phyloP scores from a whole-genome alignment of 2,329 filamentous ascomycete species.

The Cucurbitaria berberidis region DNA sequence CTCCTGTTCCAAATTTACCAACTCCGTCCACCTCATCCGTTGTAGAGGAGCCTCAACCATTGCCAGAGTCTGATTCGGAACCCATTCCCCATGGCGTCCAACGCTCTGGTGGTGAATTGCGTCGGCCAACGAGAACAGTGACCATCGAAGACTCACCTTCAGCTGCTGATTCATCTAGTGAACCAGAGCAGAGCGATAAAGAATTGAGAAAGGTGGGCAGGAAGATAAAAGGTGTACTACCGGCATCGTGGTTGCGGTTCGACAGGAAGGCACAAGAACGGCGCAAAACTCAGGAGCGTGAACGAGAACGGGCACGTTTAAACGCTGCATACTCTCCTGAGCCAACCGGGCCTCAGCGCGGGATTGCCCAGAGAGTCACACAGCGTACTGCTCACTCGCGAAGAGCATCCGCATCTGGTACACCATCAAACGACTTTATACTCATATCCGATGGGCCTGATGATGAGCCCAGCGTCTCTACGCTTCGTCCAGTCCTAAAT shows the following conservation, averaged over 20 bases:
- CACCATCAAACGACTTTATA: conserved; percentile 27
- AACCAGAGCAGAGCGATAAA: conserved; percentile 40
- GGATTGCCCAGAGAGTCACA: conserved; percentile 40
- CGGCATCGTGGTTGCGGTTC: conserved; percentile 58
- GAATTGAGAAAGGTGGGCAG: conserved; percentile 46
- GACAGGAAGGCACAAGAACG: conserved; percentile 49
- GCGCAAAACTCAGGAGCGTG: conserved; percentile 22
- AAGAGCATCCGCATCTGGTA: background rate
- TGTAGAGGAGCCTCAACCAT: conserved; percentile 18
- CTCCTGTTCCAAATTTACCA: conserved; percentile 27
- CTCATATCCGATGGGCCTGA: conserved; percentile 48
- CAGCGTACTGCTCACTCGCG: conserved; percentile 13
- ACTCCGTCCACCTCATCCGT: conserved; percentile 44
- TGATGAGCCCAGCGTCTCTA: conserved; percentile 15
- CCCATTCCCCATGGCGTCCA: conserved; percentile 18
- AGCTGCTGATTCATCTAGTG: conserved; percentile 26
- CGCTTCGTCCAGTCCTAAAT: conserved; percentile 5
- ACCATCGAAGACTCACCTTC: conserved; percentile 30
- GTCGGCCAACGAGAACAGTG: conserved; percentile 20
- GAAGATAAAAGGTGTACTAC: conserved; percentile 56
- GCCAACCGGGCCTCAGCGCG: conserved; percentile 37
- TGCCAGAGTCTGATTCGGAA: conserved; percentile 31
- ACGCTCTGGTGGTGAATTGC: conserved; percentile 16
- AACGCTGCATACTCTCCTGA: conserved; percentile 24
- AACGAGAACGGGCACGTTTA: conserved; percentile 18